A percentile compares a stretch with the other conserved stretches of the same genome.
Conservation (phyloP, 495 filamentous ascomycete species). For the Polyplosphaeria fusca region DNA sequence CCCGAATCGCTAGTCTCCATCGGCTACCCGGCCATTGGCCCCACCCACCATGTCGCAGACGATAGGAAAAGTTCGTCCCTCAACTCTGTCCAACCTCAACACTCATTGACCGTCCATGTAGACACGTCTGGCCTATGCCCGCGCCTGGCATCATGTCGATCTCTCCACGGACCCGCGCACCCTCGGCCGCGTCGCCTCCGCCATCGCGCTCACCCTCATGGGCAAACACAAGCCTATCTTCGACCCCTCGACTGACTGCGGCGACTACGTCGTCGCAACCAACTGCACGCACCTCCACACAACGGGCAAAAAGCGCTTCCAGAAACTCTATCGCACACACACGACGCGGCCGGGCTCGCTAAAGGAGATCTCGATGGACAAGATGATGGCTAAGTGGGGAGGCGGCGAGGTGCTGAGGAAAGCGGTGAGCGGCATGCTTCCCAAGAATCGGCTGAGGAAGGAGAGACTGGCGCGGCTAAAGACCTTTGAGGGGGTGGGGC, state of each 20-base stretch:
- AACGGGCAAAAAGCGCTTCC: constrained; percentile 85
- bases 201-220: constrained; percentile 90
- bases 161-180: constrained; percentile 59
- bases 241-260: constrained; percentile 91
- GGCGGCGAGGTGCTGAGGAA: constrained; percentile 89
- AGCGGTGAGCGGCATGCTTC: constrained; percentile 94
- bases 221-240: constrained; percentile 99
- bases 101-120: constrained; percentile 39
- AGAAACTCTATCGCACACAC: constrained; percentile 94
- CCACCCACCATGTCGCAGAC: constrained; percentile 60
- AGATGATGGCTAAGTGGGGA: constrained; percentile 88
- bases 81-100: background rate
- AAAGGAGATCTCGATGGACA: constrained; percentile 88
- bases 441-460: constrained; percentile 90
- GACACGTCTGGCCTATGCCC: constrained; percentile 95
- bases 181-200: constrained; percentile 85
- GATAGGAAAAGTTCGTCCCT: constrained; percentile 56
- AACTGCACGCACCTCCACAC: constrained; percentile 81
- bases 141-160: constrained; percentile 86
- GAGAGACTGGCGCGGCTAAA: constrained; percentile 84
- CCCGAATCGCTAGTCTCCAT: background rate
- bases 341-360: constrained; percentile 85
- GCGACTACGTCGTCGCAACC: constrained; percentile 95
- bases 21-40: constrained; percentile 5
- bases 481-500: constrained; percentile 85